Conservation (phyloP, 169 alveolate species). For the Theileria sp. region DNA sequence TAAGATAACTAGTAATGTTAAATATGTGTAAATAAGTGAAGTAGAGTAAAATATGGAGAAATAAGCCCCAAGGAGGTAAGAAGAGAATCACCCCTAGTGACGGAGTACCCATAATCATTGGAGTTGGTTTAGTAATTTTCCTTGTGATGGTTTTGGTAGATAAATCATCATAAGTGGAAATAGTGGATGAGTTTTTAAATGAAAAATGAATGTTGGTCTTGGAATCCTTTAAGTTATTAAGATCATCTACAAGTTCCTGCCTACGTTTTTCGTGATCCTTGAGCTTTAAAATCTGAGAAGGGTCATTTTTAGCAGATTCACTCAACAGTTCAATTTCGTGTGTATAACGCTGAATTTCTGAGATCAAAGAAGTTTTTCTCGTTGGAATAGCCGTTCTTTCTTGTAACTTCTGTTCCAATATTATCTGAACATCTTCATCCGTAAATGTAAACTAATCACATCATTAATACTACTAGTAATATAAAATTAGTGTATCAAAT, state of each 20-base stretch:
- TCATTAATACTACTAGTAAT: neutral
- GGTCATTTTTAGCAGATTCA: constrained; percentile 52
- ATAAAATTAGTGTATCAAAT: neutral
- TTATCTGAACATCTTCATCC: constrained; percentile 63
- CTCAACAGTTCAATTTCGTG: constrained; percentile 60
- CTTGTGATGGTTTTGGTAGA: constrained; percentile 39
- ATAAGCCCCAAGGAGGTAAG: no score
- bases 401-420: constrained; percentile 45
- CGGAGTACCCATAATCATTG: constrained; percentile 58
- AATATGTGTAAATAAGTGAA: neutral
- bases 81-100: neutral
- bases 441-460: constrained; percentile 56
- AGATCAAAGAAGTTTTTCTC: constrained; percentile 28
- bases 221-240: constrained; percentile 30
- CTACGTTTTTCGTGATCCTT: constrained; percentile 42
- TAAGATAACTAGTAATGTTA: neutral
- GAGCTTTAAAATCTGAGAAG: constrained; percentile 35
- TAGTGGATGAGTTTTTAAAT: constrained; percentile 29
- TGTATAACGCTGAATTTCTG: constrained; percentile 57
- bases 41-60: no score
- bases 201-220: constrained; percentile 13
- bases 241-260: constrained; percentile 46
- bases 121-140: constrained; percentile 64
- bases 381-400: neutral
- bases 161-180: constrained; percentile 44